Conservation (phyloP, 2,329 filamentous ascomycete genomes). For the Rhynchosporium graminicola region DNA sequence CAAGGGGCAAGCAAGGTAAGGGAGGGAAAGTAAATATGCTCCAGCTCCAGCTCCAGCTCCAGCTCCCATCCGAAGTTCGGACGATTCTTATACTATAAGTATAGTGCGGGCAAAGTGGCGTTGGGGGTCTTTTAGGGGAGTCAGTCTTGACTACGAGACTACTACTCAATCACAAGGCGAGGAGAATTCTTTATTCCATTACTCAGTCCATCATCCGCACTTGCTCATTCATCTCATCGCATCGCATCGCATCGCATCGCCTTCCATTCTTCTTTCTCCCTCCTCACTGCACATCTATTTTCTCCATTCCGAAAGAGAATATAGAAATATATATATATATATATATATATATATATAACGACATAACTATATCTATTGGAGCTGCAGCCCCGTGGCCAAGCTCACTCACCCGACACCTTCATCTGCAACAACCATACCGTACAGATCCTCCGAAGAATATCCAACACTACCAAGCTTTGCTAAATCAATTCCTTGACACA, state of each 20-base stretch:
- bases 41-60: too few species aligned
- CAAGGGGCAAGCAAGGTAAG: too few species aligned
- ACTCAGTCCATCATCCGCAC: neutral
- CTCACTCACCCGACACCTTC: neutral
- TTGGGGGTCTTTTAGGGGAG: neutral
- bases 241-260: too few species aligned
- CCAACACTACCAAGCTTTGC: slow-evolving; percentile 4
- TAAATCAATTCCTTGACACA: slow-evolving; percentile 8
- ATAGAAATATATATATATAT: too few species aligned
- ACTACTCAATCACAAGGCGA: neutral
- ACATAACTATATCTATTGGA: neutral
- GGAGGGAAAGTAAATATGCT: too few species aligned
- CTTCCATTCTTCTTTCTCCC: neutral
- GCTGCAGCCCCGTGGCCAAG: slow-evolving; percentile 6
- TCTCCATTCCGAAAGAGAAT: neutral
- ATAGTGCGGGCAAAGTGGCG: slow-evolving; percentile 9
- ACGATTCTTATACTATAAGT: neutral
- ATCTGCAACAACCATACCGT: neutral
- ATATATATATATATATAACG: too few species aligned
- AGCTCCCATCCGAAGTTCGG: slow-evolving; percentile 1
- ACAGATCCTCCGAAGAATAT: neutral
- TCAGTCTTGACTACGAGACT: too few species aligned
- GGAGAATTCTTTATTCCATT: slow-evolving; percentile 13
- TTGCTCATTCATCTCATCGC: neutral
- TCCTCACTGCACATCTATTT: neutral